Base-by-base conservation (phyloP, 2,329 filamentous ascomycete species). In the Diaporthe citriasiana region DNA sequence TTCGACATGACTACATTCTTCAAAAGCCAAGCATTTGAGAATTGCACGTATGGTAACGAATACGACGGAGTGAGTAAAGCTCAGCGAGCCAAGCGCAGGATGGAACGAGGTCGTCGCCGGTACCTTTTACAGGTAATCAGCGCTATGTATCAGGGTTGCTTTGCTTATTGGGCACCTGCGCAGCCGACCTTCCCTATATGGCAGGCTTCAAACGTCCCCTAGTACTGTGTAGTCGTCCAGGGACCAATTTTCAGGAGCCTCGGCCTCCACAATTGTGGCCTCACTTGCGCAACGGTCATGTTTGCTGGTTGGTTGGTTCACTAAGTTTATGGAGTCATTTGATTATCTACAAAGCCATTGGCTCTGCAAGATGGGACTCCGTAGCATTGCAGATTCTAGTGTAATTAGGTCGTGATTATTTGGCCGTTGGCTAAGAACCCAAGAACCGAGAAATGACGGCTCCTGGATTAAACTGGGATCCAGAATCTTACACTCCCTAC, bases 311-410 rank as follows among this genome's bases (percentile, higher is more conserved):
- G 56, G 56, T 42, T 42, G n/a, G 56, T 42, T 60, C n/a, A 17
- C 15, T 40, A 42, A 60, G 56, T 42, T 27, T 60, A 60, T 60
- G 56, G 56, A 60, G 56, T 42, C 35, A 17, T 60, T 1, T 42
- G n/a, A 60, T 60, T 42, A 60, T 42, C 56, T 60, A 60, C 56
- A 60, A 59, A 35, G 56, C 56, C 35, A 60, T 60, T 60, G 38
- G 56, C 35, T 42, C 38, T 60, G 38, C n/a, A 42, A 60, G 38
- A 57, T 27, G n/a, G n/a, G 56, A 42, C 56, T 60, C 38, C 38
- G 38, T n/a, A 40, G 56, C 35, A 38, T 38, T 60, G 38, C 38
- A 60, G 56, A 42, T 60, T 60, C 56, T 42, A 60, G 35, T 42
- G 56, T 59, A 42, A n/a, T 60, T n/a, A n/a, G n/a, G n/a, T 42